A percentile compares a stretch with the other conserved stretches of the same genome.
phyloP scores from a whole-genome alignment of 2,329 filamentous ascomycete species.

The Calonectria hawksworthii region DNA sequence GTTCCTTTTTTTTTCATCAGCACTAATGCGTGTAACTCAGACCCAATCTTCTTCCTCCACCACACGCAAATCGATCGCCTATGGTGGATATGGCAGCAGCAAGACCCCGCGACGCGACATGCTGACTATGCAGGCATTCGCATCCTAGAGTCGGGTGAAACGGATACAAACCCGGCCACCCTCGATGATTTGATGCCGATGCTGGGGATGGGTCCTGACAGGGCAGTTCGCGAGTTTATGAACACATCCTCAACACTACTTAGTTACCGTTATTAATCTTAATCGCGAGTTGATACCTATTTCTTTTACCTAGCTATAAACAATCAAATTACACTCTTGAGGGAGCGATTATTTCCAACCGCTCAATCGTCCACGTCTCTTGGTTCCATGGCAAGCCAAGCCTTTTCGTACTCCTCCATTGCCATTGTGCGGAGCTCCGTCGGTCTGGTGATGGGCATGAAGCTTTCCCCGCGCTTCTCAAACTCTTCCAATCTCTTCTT shows the following conservation, averaged over 20 bases:
- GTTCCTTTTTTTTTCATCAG: no score
- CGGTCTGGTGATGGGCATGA: slow-evolving; percentile 10
- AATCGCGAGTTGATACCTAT: background rate
- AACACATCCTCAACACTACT: background rate
- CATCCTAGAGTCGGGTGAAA: background rate
- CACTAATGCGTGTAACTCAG: background rate
- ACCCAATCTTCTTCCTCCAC: slow-evolving; percentile 1
- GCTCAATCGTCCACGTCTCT: background rate
- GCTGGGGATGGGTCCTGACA: background rate
- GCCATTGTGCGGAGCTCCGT: background rate
- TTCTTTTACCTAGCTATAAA: background rate
- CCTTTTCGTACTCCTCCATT: slow-evolving; percentile 4
- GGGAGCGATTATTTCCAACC: background rate
- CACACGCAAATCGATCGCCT: background rate
- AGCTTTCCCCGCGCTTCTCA: slow-evolving; percentile 56
- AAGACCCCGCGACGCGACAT: background rate
- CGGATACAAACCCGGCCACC: background rate
- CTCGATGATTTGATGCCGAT: background rate
- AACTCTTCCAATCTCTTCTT: slow-evolving; percentile 64
- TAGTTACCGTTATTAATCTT: background rate
- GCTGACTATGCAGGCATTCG: background rate
- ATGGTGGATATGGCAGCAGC: slow-evolving; percentile 5
- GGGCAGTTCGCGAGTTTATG: background rate
- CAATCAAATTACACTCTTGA: background rate
- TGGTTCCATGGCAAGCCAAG: slow-evolving; percentile 1